Evolutionary conservation across 306 rosid genomes (phyloP), one percentile per base, ranked within the genome.

Genomic region (Ziziphus jujuba): DNA sequence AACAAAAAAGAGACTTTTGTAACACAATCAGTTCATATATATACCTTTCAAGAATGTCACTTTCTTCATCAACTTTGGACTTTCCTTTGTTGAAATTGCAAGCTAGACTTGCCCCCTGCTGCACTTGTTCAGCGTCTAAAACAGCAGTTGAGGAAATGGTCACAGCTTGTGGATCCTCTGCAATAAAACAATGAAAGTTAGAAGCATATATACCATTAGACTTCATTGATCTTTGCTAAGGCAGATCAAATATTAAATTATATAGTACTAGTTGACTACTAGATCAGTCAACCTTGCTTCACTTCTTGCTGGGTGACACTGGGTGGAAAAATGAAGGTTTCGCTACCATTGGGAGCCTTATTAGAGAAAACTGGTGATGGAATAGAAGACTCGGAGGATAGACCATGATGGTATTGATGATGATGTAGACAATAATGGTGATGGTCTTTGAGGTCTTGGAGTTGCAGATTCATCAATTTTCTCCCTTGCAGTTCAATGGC

Each of bases 401-500:
- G 72, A 76, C 84, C 83, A 48, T 87, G 90, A 36, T 77, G 88
- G 72, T 85, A 63, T 16, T 63, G 80, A 59, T 52, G n/a, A n/a
- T n/a, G n/a, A n/a, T n/a, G n/a, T n/a, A n/a, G n/a, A n/a, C 75
- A 79, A 22, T 71, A 72, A 40, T 72, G 2, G 20, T 5, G 85
- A 67, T 67, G 84, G 56, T 84, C 82, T 84, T 70, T 70, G 47
- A 87, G 74, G 82, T 91, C 93, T 1, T 85, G 87, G 69, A 89
- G 97, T 59, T 84, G 98, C 63, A 92, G 80, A 61, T 75, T 86
- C 89, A 81, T 71, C 66, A 92, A 75, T 75, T 93, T 87, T 72
- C 91, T 86, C 40, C 76, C 91, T 59, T 92, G 98, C 75, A 84
- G 82, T 62, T 87, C 96, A 74, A 92, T 70, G 65, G 79, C 92